Conservation (phyloP, 768 basidiomycete genomes). For the Cytidiella melzeri region DNA sequence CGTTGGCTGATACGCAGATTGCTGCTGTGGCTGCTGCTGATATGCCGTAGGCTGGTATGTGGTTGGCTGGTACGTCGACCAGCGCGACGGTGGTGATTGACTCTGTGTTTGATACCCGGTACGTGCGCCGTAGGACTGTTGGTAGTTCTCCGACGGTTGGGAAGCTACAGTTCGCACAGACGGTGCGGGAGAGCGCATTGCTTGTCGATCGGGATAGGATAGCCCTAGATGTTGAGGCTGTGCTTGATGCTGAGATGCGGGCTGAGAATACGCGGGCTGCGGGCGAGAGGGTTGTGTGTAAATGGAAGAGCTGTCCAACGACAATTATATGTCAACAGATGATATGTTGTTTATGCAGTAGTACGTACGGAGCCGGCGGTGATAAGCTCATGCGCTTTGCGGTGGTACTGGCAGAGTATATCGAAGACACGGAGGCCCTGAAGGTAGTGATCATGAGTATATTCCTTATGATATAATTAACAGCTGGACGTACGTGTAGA, state of each 20-base stretch:
- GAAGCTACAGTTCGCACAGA: constrained; percentile 2
- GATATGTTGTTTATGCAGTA: background rate
- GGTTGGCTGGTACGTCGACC: constrained; percentile 2
- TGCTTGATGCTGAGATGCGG: constrained; percentile 1
- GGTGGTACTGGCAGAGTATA: constrained; percentile 2
- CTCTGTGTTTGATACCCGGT: background rate
- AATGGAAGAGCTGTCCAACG: background rate
- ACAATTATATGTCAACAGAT: too few species aligned
- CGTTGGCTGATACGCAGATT: constrained; percentile 5
- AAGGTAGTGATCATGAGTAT: background rate
- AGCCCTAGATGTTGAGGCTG: background rate
- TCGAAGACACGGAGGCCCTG: constrained; percentile 51
- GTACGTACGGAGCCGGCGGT: constrained; percentile 6
- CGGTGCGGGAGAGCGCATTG: constrained; percentile 9
- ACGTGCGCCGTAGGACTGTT: background rate
- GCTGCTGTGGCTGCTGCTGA: constrained; percentile 3
- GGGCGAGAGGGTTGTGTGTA: background rate
- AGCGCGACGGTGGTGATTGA: background rate
- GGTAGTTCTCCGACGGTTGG: background rate
- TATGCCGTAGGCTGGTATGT: constrained; percentile 2
- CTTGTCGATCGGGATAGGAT: background rate
- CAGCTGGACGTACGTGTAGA: constrained; percentile 48
- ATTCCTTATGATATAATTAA: background rate
- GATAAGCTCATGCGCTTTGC: background rate
- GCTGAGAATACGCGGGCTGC: background rate